Conservation (phyloP, 768 basidiomycete genomes). For the Chalciporus chontae region DNA sequence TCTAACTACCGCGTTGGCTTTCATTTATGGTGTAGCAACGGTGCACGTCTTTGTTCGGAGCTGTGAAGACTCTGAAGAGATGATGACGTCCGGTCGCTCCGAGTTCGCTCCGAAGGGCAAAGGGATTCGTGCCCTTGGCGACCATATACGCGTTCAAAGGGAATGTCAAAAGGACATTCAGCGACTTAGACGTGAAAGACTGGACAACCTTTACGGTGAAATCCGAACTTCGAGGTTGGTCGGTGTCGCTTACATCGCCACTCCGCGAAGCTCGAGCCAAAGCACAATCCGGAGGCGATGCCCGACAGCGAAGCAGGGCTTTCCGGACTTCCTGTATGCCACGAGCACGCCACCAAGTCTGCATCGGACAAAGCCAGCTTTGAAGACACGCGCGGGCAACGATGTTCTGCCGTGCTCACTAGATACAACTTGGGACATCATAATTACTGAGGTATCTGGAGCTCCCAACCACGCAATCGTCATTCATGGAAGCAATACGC, state of each 20-base stretch:
- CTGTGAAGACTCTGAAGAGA: too few species aligned
- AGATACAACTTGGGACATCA: too few species aligned
- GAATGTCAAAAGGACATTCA: constrained; percentile 1
- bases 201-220: neutral
- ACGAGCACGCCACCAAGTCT: too few species aligned
- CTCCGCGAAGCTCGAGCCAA: neutral
- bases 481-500: too few species aligned
- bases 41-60: neutral
- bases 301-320: too few species aligned
- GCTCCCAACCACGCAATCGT: neutral
- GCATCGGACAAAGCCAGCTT: too few species aligned
- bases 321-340: too few species aligned
- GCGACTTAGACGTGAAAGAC: neutral
- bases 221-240: neutral
- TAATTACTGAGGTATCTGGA: too few species aligned
- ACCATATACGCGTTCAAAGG: constrained; percentile 1
- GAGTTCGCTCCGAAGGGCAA: neutral
- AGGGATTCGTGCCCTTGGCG: neutral
- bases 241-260: neutral
- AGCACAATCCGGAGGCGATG: neutral
- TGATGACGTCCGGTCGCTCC: neutral
- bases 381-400: too few species aligned
- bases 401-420: too few species aligned
- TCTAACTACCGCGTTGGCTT: neutral
- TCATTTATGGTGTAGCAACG: constrained; percentile 4